phyloP scores from a whole-genome alignment of 805 yeast species.

The Komagataella pseudopastoris region DNA sequence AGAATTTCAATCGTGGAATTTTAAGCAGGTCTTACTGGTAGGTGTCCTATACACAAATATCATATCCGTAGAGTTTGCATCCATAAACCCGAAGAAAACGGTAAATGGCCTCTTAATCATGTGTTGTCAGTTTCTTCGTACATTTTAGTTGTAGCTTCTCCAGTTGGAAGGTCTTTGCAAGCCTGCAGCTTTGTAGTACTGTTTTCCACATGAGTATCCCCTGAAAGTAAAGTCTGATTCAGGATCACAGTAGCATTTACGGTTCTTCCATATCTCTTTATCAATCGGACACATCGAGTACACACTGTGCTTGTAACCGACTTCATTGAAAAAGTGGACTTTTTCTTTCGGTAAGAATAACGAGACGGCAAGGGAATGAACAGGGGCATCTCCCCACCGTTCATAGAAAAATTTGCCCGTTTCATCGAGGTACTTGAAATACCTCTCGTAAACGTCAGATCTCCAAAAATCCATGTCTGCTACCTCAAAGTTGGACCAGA shows the following conservation, averaged over 20 bases:
- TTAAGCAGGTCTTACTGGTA: no score
- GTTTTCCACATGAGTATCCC: conserved; percentile 16
- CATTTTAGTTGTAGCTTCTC: conserved; percentile 8
- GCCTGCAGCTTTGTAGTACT: conserved; percentile 15
- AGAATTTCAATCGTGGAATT: no score
- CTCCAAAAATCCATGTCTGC: conserved; percentile 48
- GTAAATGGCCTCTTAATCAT: background rate
- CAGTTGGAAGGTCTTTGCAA: conserved; percentile 14
- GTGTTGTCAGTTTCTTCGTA: background rate
- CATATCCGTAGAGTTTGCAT: background rate
- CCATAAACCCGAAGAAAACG: background rate
- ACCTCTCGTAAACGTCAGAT: conserved; percentile 35
- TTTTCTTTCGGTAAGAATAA: conserved; percentile 46
- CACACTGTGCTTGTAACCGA: conserved; percentile 75
- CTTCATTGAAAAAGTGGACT: conserved; percentile 67
- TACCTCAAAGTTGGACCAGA: conserved; percentile 59
- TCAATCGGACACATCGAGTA: conserved; percentile 71
- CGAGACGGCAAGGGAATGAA: conserved; percentile 53
- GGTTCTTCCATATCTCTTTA: conserved; percentile 32
- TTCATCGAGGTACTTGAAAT: conserved; percentile 41
- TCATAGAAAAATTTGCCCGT: conserved; percentile 63
- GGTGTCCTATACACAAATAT: no score
- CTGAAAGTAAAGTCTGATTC: conserved; percentile 47
- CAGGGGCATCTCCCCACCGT: conserved; percentile 74
- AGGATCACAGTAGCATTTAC: conserved; percentile 65